Evolutionary conservation across 2,329 filamentous ascomycete species (phyloP).

Genomic region (Fusarium bactridioides): DNA sequence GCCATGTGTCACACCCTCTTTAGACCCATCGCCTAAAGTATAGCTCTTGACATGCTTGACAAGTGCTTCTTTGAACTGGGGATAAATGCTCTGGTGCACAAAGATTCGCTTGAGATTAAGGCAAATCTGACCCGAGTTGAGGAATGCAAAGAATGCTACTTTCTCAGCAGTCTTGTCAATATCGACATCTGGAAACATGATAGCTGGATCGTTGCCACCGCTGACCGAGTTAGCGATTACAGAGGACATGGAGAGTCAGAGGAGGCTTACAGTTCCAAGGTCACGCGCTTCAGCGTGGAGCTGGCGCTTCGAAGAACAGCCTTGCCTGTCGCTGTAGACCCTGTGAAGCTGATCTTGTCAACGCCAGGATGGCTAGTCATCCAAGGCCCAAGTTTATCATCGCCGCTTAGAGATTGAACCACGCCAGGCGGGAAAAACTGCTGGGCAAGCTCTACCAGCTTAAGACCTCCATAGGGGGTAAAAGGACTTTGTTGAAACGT

Average conservation of each 20-base stretch:
- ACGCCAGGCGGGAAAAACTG: slow-evolving; percentile 68
- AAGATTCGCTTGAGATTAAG: slow-evolving; percentile 64
- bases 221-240: slow-evolving; percentile 22
- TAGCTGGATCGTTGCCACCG: slow-evolving; percentile 66
- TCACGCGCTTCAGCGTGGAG: slow-evolving; percentile 67
- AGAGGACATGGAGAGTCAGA: fast-evolving
- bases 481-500: slow-evolving; percentile 47
- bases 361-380: slow-evolving; percentile 66
- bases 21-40: slow-evolving; percentile 56
- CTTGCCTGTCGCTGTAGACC: slow-evolving; percentile 67
- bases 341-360: slow-evolving; percentile 70
- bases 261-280: slow-evolving; percentile 59
- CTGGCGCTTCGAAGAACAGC: slow-evolving; percentile 64
- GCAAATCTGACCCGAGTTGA: slow-evolving; percentile 58
- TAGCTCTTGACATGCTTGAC: slow-evolving; percentile 50
- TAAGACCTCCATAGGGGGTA: slow-evolving; percentile 65
- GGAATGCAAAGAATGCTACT: slow-evolving; percentile 54
- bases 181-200: slow-evolving; percentile 66
- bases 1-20: slow-evolving; percentile 52
- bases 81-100: slow-evolving; percentile 67
- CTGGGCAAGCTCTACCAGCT: slow-evolving; percentile 66
- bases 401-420: slow-evolving; percentile 66
- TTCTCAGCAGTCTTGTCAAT: slow-evolving; percentile 47
- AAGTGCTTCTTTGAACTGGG: slow-evolving; percentile 57
- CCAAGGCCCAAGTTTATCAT: slow-evolving; percentile 66